Percentiles rank a stretch among this genome's conserved stretches.
Conservation (phyloP, 2,329 filamentous ascomycete genomes). For the Eurotiales sp. region DNA sequence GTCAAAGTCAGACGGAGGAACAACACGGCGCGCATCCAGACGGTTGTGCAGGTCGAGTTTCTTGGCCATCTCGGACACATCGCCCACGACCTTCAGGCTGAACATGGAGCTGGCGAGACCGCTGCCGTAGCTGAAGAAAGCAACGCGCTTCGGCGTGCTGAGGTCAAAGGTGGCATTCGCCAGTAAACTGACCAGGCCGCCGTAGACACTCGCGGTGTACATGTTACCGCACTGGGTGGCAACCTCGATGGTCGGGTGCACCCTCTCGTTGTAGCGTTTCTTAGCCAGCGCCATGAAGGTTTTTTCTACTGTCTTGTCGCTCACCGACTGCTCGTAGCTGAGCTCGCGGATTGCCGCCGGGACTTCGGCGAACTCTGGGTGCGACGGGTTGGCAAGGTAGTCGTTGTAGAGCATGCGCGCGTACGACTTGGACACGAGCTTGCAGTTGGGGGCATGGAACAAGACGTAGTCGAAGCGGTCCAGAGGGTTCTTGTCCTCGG, state of each 20-base stretch:
- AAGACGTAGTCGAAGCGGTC: constrained; percentile 80
- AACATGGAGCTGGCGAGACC: constrained; percentile 72
- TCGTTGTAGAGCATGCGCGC: constrained; percentile 82
- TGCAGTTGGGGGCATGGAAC: constrained; percentile 84
- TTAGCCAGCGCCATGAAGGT: constrained; percentile 79
- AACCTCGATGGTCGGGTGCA: constrained; percentile 68
- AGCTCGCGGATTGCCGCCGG: constrained; percentile 72
- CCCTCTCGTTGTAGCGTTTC: constrained; percentile 77
- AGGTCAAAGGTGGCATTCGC: constrained; percentile 59
- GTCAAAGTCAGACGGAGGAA: constrained; percentile 71
- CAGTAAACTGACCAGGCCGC: constrained; percentile 57
- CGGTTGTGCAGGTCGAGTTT: constrained; percentile 66
- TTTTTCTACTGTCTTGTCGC: constrained; percentile 81
- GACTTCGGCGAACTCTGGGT: constrained; percentile 68
- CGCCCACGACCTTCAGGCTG: constrained; percentile 63
- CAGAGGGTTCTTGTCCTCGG: constrained; percentile 57
- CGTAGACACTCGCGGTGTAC: constrained; percentile 60
- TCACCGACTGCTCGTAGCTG: constrained; percentile 73
- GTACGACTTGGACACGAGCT: constrained; percentile 81
- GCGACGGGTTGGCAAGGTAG: constrained; percentile 67
- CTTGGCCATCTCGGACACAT: constrained; percentile 64
- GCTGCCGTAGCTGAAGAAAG: constrained; percentile 75
- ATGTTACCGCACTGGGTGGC: constrained; percentile 70
- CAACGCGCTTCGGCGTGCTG: constrained; percentile 68
- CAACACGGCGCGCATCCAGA: constrained; percentile 61